Percentiles rank a stretch among this genome's conserved stretches.
Evolutionary conservation across 164 flowering plant species (phyloP).

Genomic region (Stephania japonica): DNA sequence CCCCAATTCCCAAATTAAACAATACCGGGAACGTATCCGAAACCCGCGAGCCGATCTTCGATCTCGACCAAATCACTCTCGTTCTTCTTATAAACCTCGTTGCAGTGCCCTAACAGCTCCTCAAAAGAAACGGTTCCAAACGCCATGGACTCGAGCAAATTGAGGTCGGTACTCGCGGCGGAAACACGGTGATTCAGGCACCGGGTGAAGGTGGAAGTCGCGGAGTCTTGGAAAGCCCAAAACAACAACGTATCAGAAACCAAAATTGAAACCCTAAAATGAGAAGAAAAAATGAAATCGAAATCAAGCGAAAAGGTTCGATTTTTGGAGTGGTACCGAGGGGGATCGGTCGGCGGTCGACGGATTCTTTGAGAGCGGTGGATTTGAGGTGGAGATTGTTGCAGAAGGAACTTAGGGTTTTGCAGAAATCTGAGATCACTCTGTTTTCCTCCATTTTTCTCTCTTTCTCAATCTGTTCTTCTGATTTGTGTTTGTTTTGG

Average conservation of each 20-base stretch:
- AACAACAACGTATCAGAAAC: background rate
- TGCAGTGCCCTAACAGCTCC: constrained; percentile 81
- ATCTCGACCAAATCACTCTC: constrained; percentile 36
- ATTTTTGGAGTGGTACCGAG: constrained; percentile 36
- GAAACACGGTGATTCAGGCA: constrained; percentile 56
- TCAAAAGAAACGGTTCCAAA: constrained; percentile 80
- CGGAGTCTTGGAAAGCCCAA: constrained; percentile 45
- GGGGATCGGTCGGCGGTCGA: constrained; percentile 75
- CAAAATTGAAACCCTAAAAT: background rate
- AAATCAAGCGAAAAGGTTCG: background rate
- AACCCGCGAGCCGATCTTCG: constrained; percentile 41
- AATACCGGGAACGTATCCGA: constrained; percentile 45
- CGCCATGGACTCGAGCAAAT: constrained; percentile 74
- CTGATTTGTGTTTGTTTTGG: background rate
- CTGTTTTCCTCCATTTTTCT: constrained; percentile 42
- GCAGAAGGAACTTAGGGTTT: constrained; percentile 57
- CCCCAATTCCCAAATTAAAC: background rate
- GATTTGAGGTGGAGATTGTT: constrained; percentile 51
- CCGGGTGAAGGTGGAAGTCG: constrained; percentile 64
- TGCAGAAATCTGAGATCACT: constrained; percentile 38
- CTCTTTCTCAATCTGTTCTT: no score
- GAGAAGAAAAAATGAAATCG: background rate
- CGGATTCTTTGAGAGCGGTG: constrained; percentile 58
- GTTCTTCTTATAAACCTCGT: constrained; percentile 61
- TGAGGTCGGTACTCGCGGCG: constrained; percentile 44